phyloP scores from a whole-genome alignment of 202 grass and related monocot genomes.

The Musa balbisiana region DNA sequence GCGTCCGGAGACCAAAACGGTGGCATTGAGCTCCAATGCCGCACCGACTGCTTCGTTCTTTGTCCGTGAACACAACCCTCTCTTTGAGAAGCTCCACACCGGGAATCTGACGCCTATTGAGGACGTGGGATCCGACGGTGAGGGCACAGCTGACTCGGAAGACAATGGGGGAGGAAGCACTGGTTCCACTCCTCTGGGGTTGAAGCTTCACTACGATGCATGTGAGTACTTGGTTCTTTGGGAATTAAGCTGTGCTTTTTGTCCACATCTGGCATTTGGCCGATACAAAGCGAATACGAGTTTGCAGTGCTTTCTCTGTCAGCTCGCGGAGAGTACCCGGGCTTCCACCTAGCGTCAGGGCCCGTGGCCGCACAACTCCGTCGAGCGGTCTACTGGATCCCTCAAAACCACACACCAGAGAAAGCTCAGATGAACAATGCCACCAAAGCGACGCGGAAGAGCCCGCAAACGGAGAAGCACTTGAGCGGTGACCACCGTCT shows the following conservation, averaged over 20 bases:
- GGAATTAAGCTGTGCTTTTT: not conserved
- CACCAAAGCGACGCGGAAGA: not conserved
- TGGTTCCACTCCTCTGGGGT: not conserved
- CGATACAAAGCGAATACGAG: not conserved
- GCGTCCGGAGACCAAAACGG: not conserved
- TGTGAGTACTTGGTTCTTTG: not conserved
- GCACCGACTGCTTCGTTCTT: conserved; percentile 9
- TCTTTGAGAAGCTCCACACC: conserved; percentile 3
- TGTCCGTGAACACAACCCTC: conserved; percentile 16
- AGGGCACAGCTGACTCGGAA: conserved; percentile 8
- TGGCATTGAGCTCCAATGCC: not conserved
- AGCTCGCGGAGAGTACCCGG: not conserved
- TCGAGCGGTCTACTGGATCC: conserved; percentile 7
- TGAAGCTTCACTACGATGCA: not conserved
- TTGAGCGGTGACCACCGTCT: not conserved
- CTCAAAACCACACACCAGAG: conserved; percentile 2
- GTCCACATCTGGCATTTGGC: not conserved
- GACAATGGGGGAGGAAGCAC: not conserved
- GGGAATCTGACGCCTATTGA: conserved; percentile 13
- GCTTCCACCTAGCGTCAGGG: not conserved
- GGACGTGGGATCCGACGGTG: conserved; percentile 14
- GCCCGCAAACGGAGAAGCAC: not conserved
- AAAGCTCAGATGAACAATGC: not conserved
- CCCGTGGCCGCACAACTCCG: not conserved
- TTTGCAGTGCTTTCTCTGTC: not conserved